Percentiles rank a stretch among this genome's conserved stretches.
Evolutionary conservation across 257 asterid genomes (phyloP).

Genomic region (Fraxinus cuspidata): DNA sequence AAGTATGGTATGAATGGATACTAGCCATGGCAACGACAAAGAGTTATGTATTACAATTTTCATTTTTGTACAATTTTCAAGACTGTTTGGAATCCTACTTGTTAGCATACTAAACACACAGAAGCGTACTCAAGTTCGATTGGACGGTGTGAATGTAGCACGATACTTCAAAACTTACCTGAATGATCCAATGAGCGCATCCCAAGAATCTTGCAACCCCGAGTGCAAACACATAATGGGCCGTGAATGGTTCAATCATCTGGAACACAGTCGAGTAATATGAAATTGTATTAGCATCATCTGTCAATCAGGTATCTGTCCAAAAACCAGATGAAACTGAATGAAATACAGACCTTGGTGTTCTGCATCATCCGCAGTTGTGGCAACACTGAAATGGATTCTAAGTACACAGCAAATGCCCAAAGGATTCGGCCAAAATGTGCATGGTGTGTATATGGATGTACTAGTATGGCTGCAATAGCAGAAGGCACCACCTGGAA

Average conservation of each 20-base stretch:
- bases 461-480: conserved; percentile 57
- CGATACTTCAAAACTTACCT: conserved; percentile 35
- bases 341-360: conserved; percentile 51
- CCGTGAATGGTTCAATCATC: conserved; percentile 93
- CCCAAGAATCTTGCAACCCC: conserved; percentile 82
- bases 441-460: conserved; percentile 56
- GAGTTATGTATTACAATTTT: too few species aligned
- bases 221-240: conserved; percentile 87
- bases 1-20: too few species aligned
- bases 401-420: conserved; percentile 84
- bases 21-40: neutral
- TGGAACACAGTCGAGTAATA: conserved; percentile 26
- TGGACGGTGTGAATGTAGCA: too few species aligned
- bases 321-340: neutral
- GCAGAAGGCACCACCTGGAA: conserved; percentile 65
- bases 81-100: too few species aligned
- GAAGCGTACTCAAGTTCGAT: too few species aligned
- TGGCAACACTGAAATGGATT: conserved; percentile 79
- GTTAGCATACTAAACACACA: too few species aligned
- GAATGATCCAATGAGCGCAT: conserved; percentile 93
- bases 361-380: conserved; percentile 93
- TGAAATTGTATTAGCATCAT: neutral
- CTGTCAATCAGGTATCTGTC: neutral
- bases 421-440: conserved; percentile 55
- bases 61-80: too few species aligned